Evolutionary conservation across 169 alveolate genomes (phyloP), one percentile per base, ranked within the genome.

Genomic region (Cryptosporidium meleagridis): DNA sequence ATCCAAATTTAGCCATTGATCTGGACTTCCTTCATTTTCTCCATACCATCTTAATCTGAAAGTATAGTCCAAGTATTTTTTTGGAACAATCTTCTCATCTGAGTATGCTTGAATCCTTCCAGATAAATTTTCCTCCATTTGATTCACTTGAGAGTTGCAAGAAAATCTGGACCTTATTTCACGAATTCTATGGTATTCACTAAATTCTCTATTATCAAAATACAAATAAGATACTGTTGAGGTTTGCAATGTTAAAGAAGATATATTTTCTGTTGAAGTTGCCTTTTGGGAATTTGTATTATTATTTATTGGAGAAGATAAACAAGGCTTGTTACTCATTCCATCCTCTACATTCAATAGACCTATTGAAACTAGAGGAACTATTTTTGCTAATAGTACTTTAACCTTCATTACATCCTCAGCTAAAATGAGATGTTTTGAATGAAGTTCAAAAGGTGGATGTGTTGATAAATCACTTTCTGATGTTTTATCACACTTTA

Each of bases 41-140:
- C 89, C 89, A 62, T 62, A 80, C 89, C 89, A 80, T 62, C 89
- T 59, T 33, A 80, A 65, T 80, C 89, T 80, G 16, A 80, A 80
- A 6, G 75, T 80, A 41, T 62, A 41, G 12, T 59, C 89, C 23
- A 44, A 52, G 29, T 62, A 80, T 29, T 65, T 65, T 62, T 48
- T 59, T 41, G 75, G 89, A 26, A 44, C 68, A 33, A 62, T 21
- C 55, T 59, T 21, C 21, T 65, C 89, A 14, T 62, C 75, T 14
- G 75, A 80, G 70, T 59, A 65, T 5, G 89, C 86, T 33, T 73
- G 86, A 37, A 52, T 53, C 7, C 68, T 73, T 18, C 45, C 37
- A 8, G 37, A 44, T 41, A 41, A 1, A 44, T 37, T 31, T 18
- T 62, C 80, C 2, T 80, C 75, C 2, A n/a, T 21, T 35, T 80